phyloP scores from a whole-genome alignment of 495 filamentous ascomycete species.

The Oleoguttula mirabilis region DNA sequence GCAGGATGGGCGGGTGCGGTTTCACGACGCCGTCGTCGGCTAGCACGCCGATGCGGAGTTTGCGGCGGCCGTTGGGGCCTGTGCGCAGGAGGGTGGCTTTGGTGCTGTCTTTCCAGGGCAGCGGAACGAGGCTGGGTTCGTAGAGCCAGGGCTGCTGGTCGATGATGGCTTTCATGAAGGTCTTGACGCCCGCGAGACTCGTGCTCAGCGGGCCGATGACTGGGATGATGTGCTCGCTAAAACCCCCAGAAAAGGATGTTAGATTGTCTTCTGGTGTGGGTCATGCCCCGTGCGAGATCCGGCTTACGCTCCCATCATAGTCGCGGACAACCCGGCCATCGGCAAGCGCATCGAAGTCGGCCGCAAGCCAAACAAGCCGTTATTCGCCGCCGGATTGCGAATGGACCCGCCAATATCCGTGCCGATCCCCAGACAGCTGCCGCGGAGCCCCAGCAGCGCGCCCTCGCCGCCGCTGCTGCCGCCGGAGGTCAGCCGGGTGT shows the following conservation, averaged over 20 bases:
- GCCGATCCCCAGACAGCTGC: conserved; percentile 52
- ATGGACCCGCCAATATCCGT: conserved; percentile 62
- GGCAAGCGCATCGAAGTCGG: conserved; percentile 51
- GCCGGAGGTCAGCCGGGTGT: conserved; percentile 44
- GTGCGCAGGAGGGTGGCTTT: neutral
- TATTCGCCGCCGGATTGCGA: conserved; percentile 49
- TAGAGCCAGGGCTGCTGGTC: conserved; percentile 15
- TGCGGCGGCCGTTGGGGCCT: conserved; percentile 6
- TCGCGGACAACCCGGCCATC: conserved; percentile 34
- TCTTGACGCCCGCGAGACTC: conserved; percentile 47
- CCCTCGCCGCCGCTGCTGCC: conserved; percentile 58
- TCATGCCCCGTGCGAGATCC: too few relatives aligned
- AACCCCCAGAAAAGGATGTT: too few relatives aligned
- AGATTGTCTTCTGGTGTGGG: too few relatives aligned
- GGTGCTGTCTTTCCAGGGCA: conserved; percentile 17
- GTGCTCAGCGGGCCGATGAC: conserved; percentile 53
- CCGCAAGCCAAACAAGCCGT: conserved; percentile 53
- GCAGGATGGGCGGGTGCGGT: conserved; percentile 57
- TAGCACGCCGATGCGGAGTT: conserved; percentile 53
- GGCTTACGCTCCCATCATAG: conserved; percentile 43
- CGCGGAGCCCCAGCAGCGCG: conserved; percentile 46
- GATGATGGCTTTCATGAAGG: conserved; percentile 43
- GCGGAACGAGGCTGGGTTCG: conserved; percentile 15
- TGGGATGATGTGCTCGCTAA: conserved; percentile 48
- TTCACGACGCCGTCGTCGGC: conserved; percentile 59